These are phyloP conservation scores for Capsicum chinense DNA, from an alignment of 257 asterid genomes.

Conservation along the genomic window DNA sequence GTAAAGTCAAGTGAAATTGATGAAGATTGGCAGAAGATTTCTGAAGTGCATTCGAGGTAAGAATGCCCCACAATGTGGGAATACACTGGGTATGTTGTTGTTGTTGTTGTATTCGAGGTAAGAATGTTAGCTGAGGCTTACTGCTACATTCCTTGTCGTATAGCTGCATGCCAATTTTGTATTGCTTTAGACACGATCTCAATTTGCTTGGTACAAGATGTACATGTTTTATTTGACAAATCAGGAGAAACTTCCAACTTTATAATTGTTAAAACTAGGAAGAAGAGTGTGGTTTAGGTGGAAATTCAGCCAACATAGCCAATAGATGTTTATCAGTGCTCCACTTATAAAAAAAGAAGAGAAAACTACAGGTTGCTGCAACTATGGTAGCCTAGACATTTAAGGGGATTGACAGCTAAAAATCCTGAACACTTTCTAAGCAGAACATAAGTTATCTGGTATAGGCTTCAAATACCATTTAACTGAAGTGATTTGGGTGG, in stretches of 20 bases:
- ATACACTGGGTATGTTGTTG: too few species aligned
- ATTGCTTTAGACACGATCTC: background rate
- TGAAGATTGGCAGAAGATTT: constrained; percentile 22
- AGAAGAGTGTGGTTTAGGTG: background rate
- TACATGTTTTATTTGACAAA: background rate
- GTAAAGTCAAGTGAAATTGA: constrained; percentile 35
- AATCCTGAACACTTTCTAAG: background rate
- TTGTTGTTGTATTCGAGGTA: constrained; percentile 19
- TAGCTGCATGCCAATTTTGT: background rate
- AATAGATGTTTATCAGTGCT: background rate
- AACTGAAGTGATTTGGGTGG: background rate
- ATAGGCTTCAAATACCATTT: constrained; percentile 6
- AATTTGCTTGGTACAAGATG: background rate
- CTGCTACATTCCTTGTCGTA: background rate
- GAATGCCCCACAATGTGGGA: background rate
- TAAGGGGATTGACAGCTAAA: constrained; percentile 16
- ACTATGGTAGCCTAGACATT: background rate
- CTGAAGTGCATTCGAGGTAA: constrained; percentile 26
- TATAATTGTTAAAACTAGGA: background rate
- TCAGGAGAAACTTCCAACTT: background rate
- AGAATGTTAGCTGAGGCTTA: constrained; percentile 8
- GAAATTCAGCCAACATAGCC: background rate
- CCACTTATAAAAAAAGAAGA: background rate
- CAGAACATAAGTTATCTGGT: background rate
- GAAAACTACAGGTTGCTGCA: background rate